phyloP scores from a whole-genome alignment of 495 filamentous ascomycete genomes.

The Hypoxylon fuscum region DNA sequence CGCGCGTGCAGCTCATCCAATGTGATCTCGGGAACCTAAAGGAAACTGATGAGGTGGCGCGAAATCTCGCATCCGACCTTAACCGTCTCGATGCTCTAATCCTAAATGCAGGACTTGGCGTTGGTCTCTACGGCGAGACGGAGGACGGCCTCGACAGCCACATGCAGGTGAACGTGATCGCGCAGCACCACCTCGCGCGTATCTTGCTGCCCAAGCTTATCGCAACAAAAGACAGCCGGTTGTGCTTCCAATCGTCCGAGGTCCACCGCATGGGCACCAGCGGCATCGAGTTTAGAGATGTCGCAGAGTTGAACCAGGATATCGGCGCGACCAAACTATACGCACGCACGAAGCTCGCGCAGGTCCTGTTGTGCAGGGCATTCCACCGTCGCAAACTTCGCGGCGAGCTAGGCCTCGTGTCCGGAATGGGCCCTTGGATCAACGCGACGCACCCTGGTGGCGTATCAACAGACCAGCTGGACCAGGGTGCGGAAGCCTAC shows the following conservation, averaged over 20 bases:
- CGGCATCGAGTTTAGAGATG: constrained; percentile 53
- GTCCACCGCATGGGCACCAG: constrained; percentile 59
- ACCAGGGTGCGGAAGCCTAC: constrained; percentile 64
- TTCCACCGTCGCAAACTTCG: constrained; percentile 50
- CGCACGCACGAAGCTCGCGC: constrained; percentile 63
- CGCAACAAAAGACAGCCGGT: constrained; percentile 33
- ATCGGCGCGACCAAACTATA: constrained; percentile 64
- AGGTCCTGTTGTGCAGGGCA: constrained; percentile 55
- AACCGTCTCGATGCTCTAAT: constrained; percentile 54
- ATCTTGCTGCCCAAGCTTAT: constrained; percentile 52
- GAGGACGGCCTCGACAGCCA: constrained; percentile 50
- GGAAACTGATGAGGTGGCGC: constrained; percentile 52
- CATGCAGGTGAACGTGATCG: constrained; percentile 52
- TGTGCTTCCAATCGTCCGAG: constrained; percentile 59
- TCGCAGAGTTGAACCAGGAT: constrained; percentile 65
- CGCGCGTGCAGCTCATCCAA: constrained; percentile 53
- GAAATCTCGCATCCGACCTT: constrained; percentile 43
- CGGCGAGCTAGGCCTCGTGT: constrained; percentile 32
- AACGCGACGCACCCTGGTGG: constrained; percentile 62
- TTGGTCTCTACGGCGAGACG: constrained; percentile 46
- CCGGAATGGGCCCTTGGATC: constrained; percentile 47
- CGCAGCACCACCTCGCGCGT: constrained; percentile 51
- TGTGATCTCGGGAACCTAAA: constrained; percentile 54
- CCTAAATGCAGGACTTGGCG: constrained; percentile 52
- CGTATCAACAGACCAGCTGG: constrained; percentile 58